phyloP scores from a whole-genome alignment of 2,329 filamentous ascomycete genomes.

The Aspergillus quadricinctus region DNA sequence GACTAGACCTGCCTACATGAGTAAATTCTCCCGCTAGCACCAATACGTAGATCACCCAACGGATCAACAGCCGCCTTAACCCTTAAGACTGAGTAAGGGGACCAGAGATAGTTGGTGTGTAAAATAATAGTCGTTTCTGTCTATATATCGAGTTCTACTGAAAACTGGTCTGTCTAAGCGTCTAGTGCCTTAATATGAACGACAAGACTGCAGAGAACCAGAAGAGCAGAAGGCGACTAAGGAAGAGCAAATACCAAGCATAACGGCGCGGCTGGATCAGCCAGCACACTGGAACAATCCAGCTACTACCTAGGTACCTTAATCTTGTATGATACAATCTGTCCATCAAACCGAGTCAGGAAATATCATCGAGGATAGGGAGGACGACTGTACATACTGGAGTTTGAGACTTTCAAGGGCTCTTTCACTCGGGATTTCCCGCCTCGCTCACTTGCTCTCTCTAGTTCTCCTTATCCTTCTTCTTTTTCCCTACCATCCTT shows the following conservation, averaged over 20 bases:
- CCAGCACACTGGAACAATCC: background rate
- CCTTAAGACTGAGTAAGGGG: conserved; percentile 1
- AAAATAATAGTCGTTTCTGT: background rate
- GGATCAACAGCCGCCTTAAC: conserved; percentile 4
- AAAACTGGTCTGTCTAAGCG: background rate
- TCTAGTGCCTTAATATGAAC: background rate
- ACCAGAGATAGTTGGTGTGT: background rate
- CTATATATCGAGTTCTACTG: background rate
- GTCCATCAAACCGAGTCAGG: background rate
- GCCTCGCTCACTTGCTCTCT: background rate
- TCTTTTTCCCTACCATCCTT: background rate
- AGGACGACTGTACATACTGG: background rate
- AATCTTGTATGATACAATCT: background rate
- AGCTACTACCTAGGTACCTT: background rate
- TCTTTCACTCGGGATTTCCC: background rate
- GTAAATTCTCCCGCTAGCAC: conserved; percentile 9
- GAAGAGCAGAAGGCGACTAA: no score
- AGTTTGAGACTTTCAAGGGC: background rate
- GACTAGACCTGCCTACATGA: conserved; percentile 1
- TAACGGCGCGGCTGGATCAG: background rate
- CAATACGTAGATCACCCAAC: conserved; percentile 16
- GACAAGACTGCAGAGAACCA: no score
- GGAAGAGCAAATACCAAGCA: background rate
- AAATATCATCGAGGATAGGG: background rate
- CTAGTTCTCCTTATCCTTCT: background rate